Evolutionary conservation across 768 basidiomycete species (phyloP).

Genomic region (Leccinellum rugosiceps): DNA sequence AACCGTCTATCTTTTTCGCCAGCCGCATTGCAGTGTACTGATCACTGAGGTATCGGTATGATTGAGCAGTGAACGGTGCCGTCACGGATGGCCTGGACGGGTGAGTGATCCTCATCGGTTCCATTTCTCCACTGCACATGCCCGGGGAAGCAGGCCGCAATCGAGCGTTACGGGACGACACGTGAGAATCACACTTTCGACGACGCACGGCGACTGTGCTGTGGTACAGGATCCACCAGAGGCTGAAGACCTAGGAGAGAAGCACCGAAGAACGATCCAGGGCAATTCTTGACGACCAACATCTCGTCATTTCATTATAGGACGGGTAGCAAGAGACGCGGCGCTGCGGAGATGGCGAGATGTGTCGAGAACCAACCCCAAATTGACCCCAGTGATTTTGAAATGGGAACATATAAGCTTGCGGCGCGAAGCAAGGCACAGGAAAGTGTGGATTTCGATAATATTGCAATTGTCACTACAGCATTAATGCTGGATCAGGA

Average conservation of each 20-base stretch:
- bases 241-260: conserved; percentile 23
- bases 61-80: conserved; percentile 6
- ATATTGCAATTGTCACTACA: conserved; percentile 6
- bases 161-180: conserved; percentile 4
- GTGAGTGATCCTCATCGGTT: conserved; percentile 19
- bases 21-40: background rate
- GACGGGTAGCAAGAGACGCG: conserved; percentile 7
- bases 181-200: conserved; percentile 18
- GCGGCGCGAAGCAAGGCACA: conserved; percentile 7
- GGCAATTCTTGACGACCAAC: conserved; percentile 9
- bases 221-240: conserved; percentile 27
- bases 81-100: conserved; percentile 4
- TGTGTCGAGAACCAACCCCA: conserved; percentile 13
- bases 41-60: background rate
- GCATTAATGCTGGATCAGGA: conserved; percentile 16
- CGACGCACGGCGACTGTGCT: conserved; percentile 17
- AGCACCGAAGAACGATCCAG: conserved; percentile 22
- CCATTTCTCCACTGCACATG: conserved; percentile 10
- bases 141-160: conserved; percentile 7
- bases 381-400: conserved; percentile 7
- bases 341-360: conserved; percentile 27
- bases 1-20: background rate
- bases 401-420: conserved; percentile 7
- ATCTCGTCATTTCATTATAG: conserved; percentile 28
- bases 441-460: conserved; percentile 10